phyloP scores from a whole-genome alignment of 2,329 filamentous ascomycete species.

The Lomentospora prolificans region DNA sequence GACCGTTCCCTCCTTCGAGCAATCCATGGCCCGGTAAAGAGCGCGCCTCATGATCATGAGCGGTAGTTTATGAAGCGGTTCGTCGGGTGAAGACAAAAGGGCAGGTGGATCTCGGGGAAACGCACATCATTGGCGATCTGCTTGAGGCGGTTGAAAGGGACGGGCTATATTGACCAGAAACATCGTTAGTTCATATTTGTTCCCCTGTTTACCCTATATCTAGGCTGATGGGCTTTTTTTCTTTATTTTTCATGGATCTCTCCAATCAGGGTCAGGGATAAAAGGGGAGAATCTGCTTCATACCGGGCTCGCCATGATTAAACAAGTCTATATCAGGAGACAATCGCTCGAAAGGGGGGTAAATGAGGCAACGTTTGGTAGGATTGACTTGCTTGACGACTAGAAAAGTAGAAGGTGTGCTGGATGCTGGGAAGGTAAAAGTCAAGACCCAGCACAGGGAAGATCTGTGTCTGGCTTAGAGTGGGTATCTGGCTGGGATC shows the following conservation, averaged over 20 bases:
- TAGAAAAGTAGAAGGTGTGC: not conserved
- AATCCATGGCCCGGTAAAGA: no score
- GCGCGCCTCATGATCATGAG: not conserved
- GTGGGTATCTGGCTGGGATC: not conserved
- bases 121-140: conserved; percentile 78
- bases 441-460: not conserved
- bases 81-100: not conserved
- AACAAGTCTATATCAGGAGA: conserved; percentile 3
- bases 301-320: conserved; percentile 2
- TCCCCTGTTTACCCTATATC: not conserved
- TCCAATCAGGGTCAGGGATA: not conserved
- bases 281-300: not conserved
- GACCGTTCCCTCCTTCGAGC: no score
- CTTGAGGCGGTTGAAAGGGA: conserved; percentile 66
- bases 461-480: not conserved
- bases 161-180: conserved; percentile 45
- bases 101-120: conserved; percentile 13
- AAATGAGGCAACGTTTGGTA: not conserved
- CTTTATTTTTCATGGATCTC: not conserved
- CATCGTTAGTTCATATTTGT: not conserved
- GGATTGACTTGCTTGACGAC: not conserved
- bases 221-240: not conserved
- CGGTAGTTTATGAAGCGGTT: not conserved
- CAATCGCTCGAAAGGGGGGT: not conserved
- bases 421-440: not conserved